These are phyloP conservation scores for Phyllosticta capitalensis DNA, from an alignment of 2,329 filamentous ascomycete genomes.

Conservation along the genomic window DNA sequence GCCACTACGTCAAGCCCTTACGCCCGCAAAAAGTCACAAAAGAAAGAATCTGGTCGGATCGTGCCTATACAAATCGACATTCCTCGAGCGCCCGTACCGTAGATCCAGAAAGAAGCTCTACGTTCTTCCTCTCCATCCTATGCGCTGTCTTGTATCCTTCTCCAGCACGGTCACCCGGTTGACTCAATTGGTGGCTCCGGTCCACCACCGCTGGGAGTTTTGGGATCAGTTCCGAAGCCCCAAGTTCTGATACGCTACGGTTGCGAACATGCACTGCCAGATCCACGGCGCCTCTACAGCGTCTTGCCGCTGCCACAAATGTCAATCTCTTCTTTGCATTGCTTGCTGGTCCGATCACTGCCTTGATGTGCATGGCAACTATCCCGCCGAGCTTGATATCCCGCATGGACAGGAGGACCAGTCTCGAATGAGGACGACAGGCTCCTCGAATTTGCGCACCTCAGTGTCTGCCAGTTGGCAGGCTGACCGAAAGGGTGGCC, in stretches of 20 bases:
- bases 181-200: conserved; percentile 6
- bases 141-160: conserved; percentile 4
- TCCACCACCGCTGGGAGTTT: conserved; percentile 10
- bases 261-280: conserved; percentile 1
- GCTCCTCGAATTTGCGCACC: neutral
- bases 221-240: neutral
- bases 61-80: neutral
- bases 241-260: neutral
- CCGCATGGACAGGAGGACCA: neutral
- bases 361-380: neutral
- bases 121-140: neutral
- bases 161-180: conserved; percentile 2
- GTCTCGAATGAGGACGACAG: neutral
- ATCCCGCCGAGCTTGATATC: neutral
- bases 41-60: neutral
- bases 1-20: neutral
- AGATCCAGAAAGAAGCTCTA: neutral
- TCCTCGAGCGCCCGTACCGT: neutral
- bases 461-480: neutral
- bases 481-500: neutral
- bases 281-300: neutral
- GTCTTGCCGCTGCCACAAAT: neutral
- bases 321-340: neutral
- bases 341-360: neutral
- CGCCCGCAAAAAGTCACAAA: neutral